phyloP scores from a whole-genome alignment of 768 basidiomycete genomes.

The Leccinum olivaceopallidum region DNA sequence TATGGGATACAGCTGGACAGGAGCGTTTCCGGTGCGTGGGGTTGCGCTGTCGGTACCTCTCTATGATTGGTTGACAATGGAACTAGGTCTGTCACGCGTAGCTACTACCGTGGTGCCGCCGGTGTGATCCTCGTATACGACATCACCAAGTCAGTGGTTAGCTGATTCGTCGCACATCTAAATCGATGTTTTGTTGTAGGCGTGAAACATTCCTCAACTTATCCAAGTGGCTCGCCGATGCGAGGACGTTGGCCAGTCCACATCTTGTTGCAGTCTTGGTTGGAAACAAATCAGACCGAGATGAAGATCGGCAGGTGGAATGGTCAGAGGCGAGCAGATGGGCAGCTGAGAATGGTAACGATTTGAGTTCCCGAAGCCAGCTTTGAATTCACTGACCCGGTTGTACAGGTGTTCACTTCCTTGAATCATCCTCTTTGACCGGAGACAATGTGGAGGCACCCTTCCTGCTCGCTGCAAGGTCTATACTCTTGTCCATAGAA shows the following conservation, averaged over 20 bases:
- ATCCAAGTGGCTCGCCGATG: conserved; percentile 90
- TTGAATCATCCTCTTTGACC: conserved; percentile 89
- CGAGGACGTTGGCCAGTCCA: conserved; percentile 88
- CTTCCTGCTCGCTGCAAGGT: conserved; percentile 83
- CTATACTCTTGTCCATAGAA: conserved; percentile 89
- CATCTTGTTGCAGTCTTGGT: conserved; percentile 89
- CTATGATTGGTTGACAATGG: conserved; percentile 14
- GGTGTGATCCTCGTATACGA: conserved; percentile 93
- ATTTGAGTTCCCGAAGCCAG: conserved; percentile 1
- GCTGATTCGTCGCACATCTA: not conserved
- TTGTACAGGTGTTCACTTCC: conserved; percentile 81
- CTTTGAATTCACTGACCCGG: conserved; percentile 6
- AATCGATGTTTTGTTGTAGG: conserved; percentile 42
- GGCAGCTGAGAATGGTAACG: conserved; percentile 92
- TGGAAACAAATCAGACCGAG: conserved; percentile 93
- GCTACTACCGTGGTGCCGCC: conserved; percentile 94
- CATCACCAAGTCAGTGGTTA: conserved; percentile 70
- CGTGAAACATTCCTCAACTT: conserved; percentile 86
- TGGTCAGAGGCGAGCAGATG: conserved; percentile 94
- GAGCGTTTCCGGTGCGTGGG: conserved; percentile 79
- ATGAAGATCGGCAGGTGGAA: conserved; percentile 94
- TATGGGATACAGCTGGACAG: conserved; percentile 98
- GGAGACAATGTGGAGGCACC: conserved; percentile 96
- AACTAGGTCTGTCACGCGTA: conserved; percentile 83
- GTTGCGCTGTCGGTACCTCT: conserved; percentile 1